Percentiles rank a stretch among this genome's conserved stretches.
Conservation (phyloP, 495 filamentous ascomycete genomes). For the Amphirosellinia nigrospora region DNA sequence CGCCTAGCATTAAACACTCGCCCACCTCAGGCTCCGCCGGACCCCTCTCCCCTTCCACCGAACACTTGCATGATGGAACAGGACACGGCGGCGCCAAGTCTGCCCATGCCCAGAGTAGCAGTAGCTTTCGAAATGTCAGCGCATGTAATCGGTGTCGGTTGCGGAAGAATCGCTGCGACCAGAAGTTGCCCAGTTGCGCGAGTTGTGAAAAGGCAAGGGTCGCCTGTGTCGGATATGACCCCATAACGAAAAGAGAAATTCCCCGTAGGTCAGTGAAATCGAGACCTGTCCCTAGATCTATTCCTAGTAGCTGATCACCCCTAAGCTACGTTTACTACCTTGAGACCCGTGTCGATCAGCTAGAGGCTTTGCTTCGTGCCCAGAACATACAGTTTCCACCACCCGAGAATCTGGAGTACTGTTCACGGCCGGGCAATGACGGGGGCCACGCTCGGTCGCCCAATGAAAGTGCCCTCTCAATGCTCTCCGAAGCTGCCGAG, state of each 20-base stretch:
- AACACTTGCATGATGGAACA: slow-evolving; percentile 43
- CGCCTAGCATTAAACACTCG: slow-evolving; percentile 49
- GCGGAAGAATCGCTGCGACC: slow-evolving; percentile 94
- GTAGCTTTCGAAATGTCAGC: slow-evolving; percentile 87
- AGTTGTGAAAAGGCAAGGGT: slow-evolving; percentile 89
- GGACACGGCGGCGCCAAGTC: slow-evolving; percentile 41
- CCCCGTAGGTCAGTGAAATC: slow-evolving; percentile 67
- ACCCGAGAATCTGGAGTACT: slow-evolving; percentile 78
- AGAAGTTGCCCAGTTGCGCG: slow-evolving; percentile 85
- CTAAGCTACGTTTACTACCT: slow-evolving; percentile 91
- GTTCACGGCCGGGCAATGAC: slow-evolving; percentile 58
- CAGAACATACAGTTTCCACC: slow-evolving; percentile 75
- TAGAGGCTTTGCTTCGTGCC: slow-evolving; percentile 76
- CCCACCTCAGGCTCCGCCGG: slow-evolving; percentile 42
- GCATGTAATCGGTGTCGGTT: slow-evolving; percentile 92
- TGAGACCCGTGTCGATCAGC: slow-evolving; percentile 80
- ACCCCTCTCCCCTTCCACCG: slow-evolving; percentile 41
- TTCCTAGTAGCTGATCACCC: slow-evolving; percentile 30
- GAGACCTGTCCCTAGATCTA: slow-evolving; percentile 3
- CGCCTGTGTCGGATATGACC: slow-evolving; percentile 92
- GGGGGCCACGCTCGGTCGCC: slow-evolving; percentile 51
- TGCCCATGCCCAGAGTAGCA: slow-evolving; percentile 45
- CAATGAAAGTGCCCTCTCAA: slow-evolving; percentile 41
- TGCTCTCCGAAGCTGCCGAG: slow-evolving; percentile 34
- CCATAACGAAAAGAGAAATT: slow-evolving; percentile 92